Conservation (phyloP, 2,329 filamentous ascomycete genomes). For the Mariannaea sp. region DNA sequence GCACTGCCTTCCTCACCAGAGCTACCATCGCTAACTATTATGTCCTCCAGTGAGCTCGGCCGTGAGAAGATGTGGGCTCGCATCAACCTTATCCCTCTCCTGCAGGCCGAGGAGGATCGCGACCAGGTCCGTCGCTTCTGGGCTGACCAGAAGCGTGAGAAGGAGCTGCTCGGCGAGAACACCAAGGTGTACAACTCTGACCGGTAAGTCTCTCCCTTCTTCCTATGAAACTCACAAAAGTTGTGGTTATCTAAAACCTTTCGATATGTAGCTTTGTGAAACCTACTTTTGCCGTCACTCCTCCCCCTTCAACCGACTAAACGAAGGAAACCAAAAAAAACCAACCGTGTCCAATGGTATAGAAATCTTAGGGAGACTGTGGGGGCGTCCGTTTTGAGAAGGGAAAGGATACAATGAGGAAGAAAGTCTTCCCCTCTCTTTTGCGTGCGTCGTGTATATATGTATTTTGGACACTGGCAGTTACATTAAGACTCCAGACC, state of each 20-base stretch:
- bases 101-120: slow-evolving; percentile 96
- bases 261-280: slow-evolving; percentile 68
- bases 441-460: slow-evolving; percentile 34
- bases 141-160: slow-evolving; percentile 88
- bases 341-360: too few relatives aligned
- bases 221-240: too few relatives aligned
- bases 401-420: slow-evolving; percentile 1
- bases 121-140: slow-evolving; percentile 87
- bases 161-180: slow-evolving; percentile 84
- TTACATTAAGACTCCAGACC: slow-evolving; percentile 10
- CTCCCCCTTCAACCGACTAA: slow-evolving; percentile 66
- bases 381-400: slow-evolving; percentile 1
- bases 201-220: slow-evolving; percentile 76
- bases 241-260: too few relatives aligned
- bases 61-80: slow-evolving; percentile 99
- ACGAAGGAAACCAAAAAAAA: slow-evolving; percentile 7
- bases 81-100: slow-evolving; percentile 89
- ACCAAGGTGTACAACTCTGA: slow-evolving; percentile 87
- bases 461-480: slow-evolving; percentile 29
- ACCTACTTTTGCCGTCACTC: slow-evolving; percentile 77
- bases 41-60: slow-evolving; percentile 76
- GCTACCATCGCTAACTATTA: slow-evolving; percentile 13
- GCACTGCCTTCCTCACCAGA: neutral
- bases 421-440: slow-evolving; percentile 1
- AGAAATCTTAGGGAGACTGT: too few relatives aligned